A percentile compares a stretch with the other conserved stretches of the same genome.
phyloP scores from a whole-genome alignment of 1,284 basidiomycete genomes.

The Ustilago loliicola region DNA sequence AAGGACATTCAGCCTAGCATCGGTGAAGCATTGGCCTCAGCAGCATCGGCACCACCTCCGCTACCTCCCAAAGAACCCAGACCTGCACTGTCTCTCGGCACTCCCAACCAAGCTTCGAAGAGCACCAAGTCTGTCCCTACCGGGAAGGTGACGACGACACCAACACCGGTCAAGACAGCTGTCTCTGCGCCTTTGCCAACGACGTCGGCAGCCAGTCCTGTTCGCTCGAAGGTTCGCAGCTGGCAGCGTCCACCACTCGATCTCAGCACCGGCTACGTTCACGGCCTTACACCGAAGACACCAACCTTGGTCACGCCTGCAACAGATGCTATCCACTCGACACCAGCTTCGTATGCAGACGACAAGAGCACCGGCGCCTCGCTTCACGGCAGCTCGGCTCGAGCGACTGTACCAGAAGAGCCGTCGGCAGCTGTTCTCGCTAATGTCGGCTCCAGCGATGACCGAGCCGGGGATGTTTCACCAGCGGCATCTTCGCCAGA shows the following conservation, averaged over 20 bases:
- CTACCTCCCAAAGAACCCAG: slow-evolving; percentile 52
- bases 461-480: slow-evolving; percentile 16
- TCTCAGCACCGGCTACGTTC: slow-evolving; percentile 39
- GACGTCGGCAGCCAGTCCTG: slow-evolving; percentile 19
- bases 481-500: slow-evolving; percentile 36
- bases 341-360: slow-evolving; percentile 41
- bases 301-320: slow-evolving; percentile 34
- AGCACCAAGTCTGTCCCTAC: slow-evolving; percentile 4
- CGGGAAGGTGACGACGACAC: not conserved
- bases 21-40: slow-evolving; percentile 42
- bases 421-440: not conserved
- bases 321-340: slow-evolving; percentile 26
- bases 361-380: slow-evolving; percentile 28
- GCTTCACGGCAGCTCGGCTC: not conserved
- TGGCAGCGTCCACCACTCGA: slow-evolving; percentile 40
- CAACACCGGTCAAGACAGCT: not conserved
- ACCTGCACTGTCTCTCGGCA: not conserved
- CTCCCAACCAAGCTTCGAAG: not conserved
- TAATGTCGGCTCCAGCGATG: not conserved
- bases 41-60: slow-evolving; percentile 42
- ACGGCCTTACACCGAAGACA: slow-evolving; percentile 38
- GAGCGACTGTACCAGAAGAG: slow-evolving; percentile 7
- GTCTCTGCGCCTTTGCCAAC: slow-evolving; percentile 8
- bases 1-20: slow-evolving; percentile 44
- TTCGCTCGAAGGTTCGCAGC: slow-evolving; percentile 43